phyloP scores from a whole-genome alignment of 768 basidiomycete species.

The Rhodotorula sphaerocarpa region DNA sequence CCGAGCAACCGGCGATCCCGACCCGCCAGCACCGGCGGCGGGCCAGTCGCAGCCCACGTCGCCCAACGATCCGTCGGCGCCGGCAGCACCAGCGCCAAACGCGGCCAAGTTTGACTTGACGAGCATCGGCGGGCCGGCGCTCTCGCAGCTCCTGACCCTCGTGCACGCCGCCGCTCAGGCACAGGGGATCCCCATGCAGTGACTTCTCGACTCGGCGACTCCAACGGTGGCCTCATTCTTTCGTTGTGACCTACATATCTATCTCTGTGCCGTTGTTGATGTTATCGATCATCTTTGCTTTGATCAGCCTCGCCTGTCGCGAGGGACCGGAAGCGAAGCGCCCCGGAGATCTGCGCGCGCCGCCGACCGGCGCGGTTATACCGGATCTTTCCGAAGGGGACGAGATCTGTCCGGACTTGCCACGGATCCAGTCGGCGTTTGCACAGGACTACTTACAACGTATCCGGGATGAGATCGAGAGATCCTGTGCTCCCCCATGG shows the following conservation, averaged over 20 bases:
- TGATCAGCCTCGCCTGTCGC: no score
- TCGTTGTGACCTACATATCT: no score
- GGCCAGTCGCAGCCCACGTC: no score
- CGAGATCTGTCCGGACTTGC: no score
- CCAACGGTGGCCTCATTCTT: no score
- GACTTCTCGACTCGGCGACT: neutral
- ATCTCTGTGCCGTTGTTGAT: neutral
- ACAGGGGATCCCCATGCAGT: constrained; percentile 9
- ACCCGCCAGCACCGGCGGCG: neutral
- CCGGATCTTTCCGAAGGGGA: no score
- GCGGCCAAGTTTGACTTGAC: constrained; percentile 2
- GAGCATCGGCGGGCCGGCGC: neutral
- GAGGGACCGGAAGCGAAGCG: no score
- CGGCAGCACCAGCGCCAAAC: neutral
- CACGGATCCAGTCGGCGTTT: no score
- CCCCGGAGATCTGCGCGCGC: neutral
- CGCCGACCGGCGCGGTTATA: neutral
- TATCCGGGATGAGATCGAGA: no score
- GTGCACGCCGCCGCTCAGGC: constrained; percentile 3
- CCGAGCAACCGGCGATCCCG: neutral
- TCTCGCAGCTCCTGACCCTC: neutral
- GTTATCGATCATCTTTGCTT: neutral
- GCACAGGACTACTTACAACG: no score
- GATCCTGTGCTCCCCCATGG: no score
- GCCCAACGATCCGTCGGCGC: no score